Base-by-base conservation (phyloP, 2,329 filamentous ascomycete genomes). In the Chaetomium globosum region DNA sequence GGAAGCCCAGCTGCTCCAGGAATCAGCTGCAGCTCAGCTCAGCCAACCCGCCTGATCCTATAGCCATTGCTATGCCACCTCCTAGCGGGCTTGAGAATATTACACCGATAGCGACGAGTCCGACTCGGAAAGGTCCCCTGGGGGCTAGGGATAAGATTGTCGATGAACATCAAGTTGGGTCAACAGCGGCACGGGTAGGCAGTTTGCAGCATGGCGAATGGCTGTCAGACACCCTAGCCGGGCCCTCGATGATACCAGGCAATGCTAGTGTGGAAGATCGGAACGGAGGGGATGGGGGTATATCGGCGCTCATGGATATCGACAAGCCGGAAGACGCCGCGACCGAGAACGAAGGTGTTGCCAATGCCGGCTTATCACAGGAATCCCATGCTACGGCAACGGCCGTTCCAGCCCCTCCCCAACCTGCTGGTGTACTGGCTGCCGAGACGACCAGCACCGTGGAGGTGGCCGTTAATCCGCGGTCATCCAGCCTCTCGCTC, bases 1-100 rank as follows among this genome's bases (percentile, higher is more conserved):
- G 2, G 81, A 85, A 68, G 79, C 79, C 26, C 82, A 80, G 69
- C 75, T 79, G 65, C 73, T 80, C 52, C 79, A 78, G 68, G 83
- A 81, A 69, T 80, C 78, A 7, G 74, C 77, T 33, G 70, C 77
- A 64, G 62, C 71, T 30, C 61, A 70, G 52, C 49, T 68, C 9
- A 61, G 66, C 21, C 67, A 53, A 9, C 56, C 56, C 59, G 4
- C 13, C 36, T 4, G 48, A 28, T 10, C 12, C 51, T 23, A 16
- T n/a, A 12, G 28, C 12, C 3, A 19, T 9, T 54, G 23, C 51
- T 12, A 19, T n/a, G 9, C 9, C 53, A 6, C 16, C 63, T 9
- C 28, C 28, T 28, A 30, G 5, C 48, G 62, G 4, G n/a, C 8
- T 21, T 1, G 51, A 36, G 13, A 43, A 39, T 7, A 46, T 33